Evolutionary conservation across 257 asterid species (phyloP).

Genomic region (Fraxinus cuspidata): DNA sequence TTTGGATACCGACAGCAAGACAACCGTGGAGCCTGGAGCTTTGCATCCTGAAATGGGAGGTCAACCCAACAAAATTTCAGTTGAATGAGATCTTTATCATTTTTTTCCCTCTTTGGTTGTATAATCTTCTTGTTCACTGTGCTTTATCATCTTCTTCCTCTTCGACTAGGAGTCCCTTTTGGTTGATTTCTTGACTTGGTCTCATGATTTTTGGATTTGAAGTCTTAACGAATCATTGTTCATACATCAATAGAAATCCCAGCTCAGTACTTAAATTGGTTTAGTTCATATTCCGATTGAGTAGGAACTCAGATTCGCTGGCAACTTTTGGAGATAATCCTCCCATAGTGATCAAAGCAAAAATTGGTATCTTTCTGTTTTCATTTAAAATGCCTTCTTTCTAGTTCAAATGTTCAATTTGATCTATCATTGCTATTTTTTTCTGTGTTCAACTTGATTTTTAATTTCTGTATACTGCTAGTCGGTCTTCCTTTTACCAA

Average conservation of each 20-base stretch:
- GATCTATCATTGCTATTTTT: background rate
- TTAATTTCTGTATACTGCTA: background rate
- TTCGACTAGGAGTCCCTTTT: background rate
- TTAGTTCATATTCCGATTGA: no score
- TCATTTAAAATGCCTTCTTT: background rate
- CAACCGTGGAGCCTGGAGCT: conserved; percentile 27
- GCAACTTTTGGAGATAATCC: background rate
- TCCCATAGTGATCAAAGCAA: background rate
- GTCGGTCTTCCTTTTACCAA: background rate
- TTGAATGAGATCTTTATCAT: background rate
- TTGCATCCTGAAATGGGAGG: conserved; percentile 1
- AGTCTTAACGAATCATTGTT: background rate
- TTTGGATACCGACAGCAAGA: conserved; percentile 68
- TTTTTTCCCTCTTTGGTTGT: background rate
- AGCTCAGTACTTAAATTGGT: background rate
- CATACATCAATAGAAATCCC: background rate
- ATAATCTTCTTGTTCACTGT: background rate
- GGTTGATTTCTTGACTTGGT: background rate
- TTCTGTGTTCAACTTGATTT: background rate
- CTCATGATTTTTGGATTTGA: background rate
- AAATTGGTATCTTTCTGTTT: background rate
- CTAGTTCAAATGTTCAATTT: no score
- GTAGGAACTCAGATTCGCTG: background rate
- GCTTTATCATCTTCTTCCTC: background rate
- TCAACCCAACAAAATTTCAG: conserved; percentile 19